Conservation (phyloP, 2,329 filamentous ascomycete genomes). For the Aspergillus pseudonomiae region DNA sequence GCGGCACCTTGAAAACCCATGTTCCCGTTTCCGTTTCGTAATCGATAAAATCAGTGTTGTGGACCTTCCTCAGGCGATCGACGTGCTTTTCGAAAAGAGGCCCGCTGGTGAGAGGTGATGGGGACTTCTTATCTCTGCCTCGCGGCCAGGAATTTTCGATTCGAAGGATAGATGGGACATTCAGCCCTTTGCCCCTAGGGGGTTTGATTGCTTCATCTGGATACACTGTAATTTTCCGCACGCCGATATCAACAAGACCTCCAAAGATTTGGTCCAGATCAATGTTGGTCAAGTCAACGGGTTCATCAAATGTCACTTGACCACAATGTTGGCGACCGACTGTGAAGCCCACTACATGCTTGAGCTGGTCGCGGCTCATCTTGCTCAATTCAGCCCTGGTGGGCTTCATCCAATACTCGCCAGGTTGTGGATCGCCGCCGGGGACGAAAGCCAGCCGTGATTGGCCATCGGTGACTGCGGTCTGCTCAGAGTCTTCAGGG, state of each 20-base stretch:
- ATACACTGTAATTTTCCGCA: conserved; percentile 87
- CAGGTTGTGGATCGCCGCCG: conserved; percentile 59
- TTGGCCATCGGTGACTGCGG: conserved; percentile 41
- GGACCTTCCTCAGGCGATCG: conserved; percentile 73
- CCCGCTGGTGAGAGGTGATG: conserved; percentile 61
- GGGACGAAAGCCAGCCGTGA: conserved; percentile 35
- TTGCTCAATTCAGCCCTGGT: conserved; percentile 72
- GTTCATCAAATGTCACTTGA: conserved; percentile 75
- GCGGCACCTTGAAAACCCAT: conserved; percentile 92
- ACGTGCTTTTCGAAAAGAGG: conserved; percentile 78
- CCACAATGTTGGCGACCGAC: conserved; percentile 84
- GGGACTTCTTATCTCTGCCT: conserved; percentile 61
- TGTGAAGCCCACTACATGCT: conserved; percentile 72
- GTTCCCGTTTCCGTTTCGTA: conserved; percentile 80
- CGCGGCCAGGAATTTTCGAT: conserved; percentile 94
- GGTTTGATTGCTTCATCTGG: conserved; percentile 76
- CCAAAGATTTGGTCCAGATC: conserved; percentile 79
- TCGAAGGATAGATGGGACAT: conserved; percentile 85
- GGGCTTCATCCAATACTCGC: conserved; percentile 86
- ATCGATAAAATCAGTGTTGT: conserved; percentile 77
- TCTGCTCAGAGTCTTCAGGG: conserved; percentile 58
- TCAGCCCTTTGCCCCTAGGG: conserved; percentile 81
- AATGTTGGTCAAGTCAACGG: conserved; percentile 79
- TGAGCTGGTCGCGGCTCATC: conserved; percentile 79
- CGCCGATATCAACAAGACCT: conserved; percentile 73